Evolutionary conservation across 106 monocot genomes (phyloP), one percentile per base, ranked within the genome.

Genomic region (Acanthochlamys bracteata): DNA sequence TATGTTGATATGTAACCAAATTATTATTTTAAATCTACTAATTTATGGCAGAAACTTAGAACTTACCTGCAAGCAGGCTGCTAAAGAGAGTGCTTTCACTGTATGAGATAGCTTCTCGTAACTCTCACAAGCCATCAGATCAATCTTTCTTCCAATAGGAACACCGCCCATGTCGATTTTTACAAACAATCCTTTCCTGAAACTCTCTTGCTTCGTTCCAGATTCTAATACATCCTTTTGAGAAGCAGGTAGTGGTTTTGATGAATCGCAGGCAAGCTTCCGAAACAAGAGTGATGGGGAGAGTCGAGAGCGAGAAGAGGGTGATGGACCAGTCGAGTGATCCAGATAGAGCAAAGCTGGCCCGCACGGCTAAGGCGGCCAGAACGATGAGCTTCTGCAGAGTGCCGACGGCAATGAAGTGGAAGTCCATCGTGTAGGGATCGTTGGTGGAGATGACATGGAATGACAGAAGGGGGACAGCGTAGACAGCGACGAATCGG

Each of bases 291-390:
- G 93, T 93, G 84, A 89, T 93, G 67, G 93, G 93, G 9, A 93
- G 79, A 0, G 93, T 93, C 60, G 93, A 85, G 54, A 93, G 73
- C 21, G 93, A 93, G 88, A 93, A 93, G 59, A 85, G 68, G 17
- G 93, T 93, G 64, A 93, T 93, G 67, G 88, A 79, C 92, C 92
- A 88, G 43, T 92, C 92, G 19, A 92, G 77, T 1, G 79, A 79
- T 1, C 68, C 62, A 33, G 71, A 72, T 76, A 80, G 42, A 85
- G 68, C 57, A n/a, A n/a, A n/a, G n/a, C 63, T 26, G 57, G 74
- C 63, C 84, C 84, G 80, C 10, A 60, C 55, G 16, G 80, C 67
- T 24, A 85, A 75, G 14, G 53, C 49, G 41, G 74, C 67, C 14
- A 86, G 79, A 17, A 86, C 86, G 10, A 80, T 71, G 11, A 86